Evolutionary conservation across 2,329 filamentous ascomycete genomes (phyloP), one percentile per base, ranked within the genome.

Genomic region (Acephala macrosclerotiorum): DNA sequence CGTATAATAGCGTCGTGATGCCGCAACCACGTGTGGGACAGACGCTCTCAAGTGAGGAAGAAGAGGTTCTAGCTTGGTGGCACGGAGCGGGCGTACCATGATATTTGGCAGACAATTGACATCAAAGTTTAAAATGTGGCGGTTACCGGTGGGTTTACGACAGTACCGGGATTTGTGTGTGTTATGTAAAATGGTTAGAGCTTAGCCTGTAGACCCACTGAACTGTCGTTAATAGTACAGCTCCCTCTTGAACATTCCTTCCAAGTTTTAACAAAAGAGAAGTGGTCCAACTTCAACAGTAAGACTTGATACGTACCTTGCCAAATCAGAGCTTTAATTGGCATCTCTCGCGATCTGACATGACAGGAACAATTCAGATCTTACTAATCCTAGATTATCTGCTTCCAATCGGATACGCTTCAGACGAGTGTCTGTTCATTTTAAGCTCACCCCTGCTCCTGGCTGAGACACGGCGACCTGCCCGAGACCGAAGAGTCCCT

Each of bases 401-500:
- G 20, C 45, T 25, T 22, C 45, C n/a, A 49, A 49, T 49, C n/a
- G 45, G 45, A 22, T 25, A 49, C 20, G 11, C n/a, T 8, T 22
- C 45, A 42, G 40, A n/a, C 40, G n/a, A 18, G 40, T 18, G 40
- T 42, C 40, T 42, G 45, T 12, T 49, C n/a, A 20, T 20, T 49
- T 49, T 49, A 49, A 49, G 45, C 45, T 25, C 20, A 49, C 45
- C 45, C 45, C 45, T 49, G 45, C 45, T 25, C n/a, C n/a, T 49
- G 45, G 45, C 45, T 49, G 45, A 49, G 45, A 49, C 45, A 4
- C 14, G 18, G 38, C 5, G 25, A 49, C 45, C 22, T 18, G 20
- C n/a, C 45, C 45, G 45, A 22, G 45, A 5, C 45, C 29, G 29
- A 22, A 25, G 45, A 49, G 20, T 49, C 1, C 45, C 45, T 49